Evolutionary conservation across 148 eudicot genomes (phyloP).

Genomic region (Spergularia bocconei): DNA sequence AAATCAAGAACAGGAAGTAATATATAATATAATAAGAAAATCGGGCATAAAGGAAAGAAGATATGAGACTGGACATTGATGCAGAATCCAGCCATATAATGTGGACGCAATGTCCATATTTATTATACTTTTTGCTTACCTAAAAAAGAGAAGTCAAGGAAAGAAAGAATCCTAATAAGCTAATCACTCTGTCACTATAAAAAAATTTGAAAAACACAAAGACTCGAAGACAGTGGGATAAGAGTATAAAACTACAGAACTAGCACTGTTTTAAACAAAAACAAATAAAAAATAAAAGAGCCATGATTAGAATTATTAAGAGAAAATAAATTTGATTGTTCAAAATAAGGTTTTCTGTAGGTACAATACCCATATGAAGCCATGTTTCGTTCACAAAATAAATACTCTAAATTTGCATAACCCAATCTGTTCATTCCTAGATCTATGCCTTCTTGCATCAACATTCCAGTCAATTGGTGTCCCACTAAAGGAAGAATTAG

Average conservation of each 20-base stretch:
- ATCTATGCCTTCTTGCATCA: neutral
- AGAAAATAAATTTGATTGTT: neutral
- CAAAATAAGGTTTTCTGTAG: neutral
- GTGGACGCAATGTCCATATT: too few species aligned
- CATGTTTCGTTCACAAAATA: neutral
- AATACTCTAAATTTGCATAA: neutral
- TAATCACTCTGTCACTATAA: neutral
- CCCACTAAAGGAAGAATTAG: neutral
- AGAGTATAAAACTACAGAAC: neutral
- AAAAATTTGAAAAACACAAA: neutral
- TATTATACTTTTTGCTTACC: too few species aligned
- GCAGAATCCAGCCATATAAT: too few species aligned
- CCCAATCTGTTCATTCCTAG: too few species aligned
- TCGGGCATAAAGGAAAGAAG: neutral
- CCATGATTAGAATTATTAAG: neutral
- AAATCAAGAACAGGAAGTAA: slow-evolving; percentile 1
- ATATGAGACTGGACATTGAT: neutral
- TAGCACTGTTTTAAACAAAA: neutral
- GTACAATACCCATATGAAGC: neutral
- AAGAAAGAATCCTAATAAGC: neutral
- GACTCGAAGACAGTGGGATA: neutral
- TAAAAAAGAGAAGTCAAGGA: neutral
- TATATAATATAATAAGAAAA: neutral
- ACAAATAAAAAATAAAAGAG: neutral
- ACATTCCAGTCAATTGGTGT: neutral